These are phyloP conservation scores for Marchantia paleacea DNA, from an alignment of 225 moss, liverwort and hornwort genomes.

Conservation along the genomic window DNA sequence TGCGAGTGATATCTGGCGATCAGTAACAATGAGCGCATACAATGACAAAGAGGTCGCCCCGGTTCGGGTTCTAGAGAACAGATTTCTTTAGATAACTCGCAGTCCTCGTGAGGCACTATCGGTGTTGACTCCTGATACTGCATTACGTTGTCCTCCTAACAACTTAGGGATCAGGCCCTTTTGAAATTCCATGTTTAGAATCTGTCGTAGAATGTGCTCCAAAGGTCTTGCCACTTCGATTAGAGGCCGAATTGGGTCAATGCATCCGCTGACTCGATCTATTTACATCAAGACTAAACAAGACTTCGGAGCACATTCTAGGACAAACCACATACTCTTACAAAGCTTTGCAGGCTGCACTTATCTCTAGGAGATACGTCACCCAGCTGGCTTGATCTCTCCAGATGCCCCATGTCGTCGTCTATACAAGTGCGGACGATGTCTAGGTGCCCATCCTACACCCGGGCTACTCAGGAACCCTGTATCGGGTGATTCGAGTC, in stretches of 20 bases:
- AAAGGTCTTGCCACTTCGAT: background rate
- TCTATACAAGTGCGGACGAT: background rate
- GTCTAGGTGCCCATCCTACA: background rate
- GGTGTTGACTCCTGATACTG: too few relatives aligned
- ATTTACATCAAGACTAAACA: background rate
- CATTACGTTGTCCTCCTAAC: too few relatives aligned
- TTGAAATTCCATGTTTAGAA: background rate
- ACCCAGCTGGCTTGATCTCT: background rate
- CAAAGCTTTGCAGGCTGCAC: background rate
- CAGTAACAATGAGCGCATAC: too few relatives aligned
- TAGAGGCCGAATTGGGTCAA: background rate
- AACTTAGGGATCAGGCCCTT: too few relatives aligned
- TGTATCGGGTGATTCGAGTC: background rate
- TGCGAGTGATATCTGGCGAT: too few relatives aligned
- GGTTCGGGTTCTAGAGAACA: too few relatives aligned
- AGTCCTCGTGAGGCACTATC: too few relatives aligned
- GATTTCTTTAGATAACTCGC: too few relatives aligned
- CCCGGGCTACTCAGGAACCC: background rate
- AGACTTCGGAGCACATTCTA: conserved; percentile 3
- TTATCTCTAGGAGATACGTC: background rate
- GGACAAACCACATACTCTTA: background rate
- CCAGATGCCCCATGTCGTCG: background rate
- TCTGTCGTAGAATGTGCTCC: conserved; percentile 6
- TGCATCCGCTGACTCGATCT: background rate
- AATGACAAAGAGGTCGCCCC: too few relatives aligned